These are phyloP conservation scores for Acanthamoeba sp. DNA, from an alignment of 208 protist genomes.

Conservation along the genomic window DNA sequence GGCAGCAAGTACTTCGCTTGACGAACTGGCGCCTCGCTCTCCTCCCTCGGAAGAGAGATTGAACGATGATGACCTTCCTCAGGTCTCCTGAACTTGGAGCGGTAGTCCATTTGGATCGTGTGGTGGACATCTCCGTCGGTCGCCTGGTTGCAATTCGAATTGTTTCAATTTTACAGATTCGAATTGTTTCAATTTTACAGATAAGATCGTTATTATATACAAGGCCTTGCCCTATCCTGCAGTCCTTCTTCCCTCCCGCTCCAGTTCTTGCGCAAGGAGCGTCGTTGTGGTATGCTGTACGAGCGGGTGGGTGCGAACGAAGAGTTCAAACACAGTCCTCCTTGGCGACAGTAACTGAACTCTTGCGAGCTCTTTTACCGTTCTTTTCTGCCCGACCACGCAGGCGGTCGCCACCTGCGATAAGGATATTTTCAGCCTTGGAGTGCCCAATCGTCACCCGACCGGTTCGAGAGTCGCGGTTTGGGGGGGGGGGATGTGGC, in stretches of 20 bases:
- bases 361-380: no score
- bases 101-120: background rate
- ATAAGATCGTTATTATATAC: no score
- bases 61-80: background rate
- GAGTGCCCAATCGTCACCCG: no score
- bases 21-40: background rate
- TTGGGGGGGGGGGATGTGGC: no score
- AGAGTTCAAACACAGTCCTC: no score
- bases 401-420: background rate
- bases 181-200: background rate
- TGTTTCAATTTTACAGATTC: background rate
- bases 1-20: background rate
- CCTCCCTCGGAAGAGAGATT: background rate
- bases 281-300: no score
- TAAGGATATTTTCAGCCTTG: background rate
- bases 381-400: background rate
- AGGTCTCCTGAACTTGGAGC: background rate
- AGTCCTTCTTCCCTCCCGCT: no score
- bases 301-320: no score
- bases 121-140: background rate
- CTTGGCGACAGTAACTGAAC: no score
- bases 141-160: background rate
- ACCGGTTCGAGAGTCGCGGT: no score
- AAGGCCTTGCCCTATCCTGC: no score
- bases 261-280: no score